Percentiles rank a stretch among this genome's conserved stretches.
Conservation (phyloP, 495 filamentous ascomycete species). For the Aspergillus sclerotiicarbonarius region DNA sequence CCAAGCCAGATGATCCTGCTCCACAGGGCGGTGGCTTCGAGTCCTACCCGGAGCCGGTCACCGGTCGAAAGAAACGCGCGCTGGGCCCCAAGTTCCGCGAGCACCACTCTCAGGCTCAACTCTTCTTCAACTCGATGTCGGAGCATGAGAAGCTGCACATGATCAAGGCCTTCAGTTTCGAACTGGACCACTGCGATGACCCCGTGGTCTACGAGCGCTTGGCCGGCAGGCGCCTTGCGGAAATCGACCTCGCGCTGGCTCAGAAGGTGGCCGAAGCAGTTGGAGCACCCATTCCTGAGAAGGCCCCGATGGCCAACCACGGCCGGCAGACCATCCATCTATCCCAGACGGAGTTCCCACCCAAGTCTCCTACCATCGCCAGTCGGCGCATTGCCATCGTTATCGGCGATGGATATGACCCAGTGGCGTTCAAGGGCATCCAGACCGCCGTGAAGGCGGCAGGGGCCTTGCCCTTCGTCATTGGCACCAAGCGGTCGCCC, state of each 20-base stretch:
- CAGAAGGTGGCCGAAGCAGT: constrained; percentile 67
- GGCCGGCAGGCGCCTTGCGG: constrained; percentile 59
- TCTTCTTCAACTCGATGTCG: constrained; percentile 78
- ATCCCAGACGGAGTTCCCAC: constrained; percentile 66
- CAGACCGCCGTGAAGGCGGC: constrained; percentile 59
- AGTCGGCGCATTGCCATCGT: constrained; percentile 75
- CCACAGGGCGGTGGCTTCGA: constrained; percentile 58
- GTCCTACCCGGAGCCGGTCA: constrained; percentile 60
- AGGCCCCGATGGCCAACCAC: constrained; percentile 57
- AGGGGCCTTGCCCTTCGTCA: constrained; percentile 67
- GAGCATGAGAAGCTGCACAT: constrained; percentile 69
- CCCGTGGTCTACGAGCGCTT: constrained; percentile 75
- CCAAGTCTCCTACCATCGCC: constrained; percentile 61
- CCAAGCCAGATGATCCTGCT: constrained; percentile 48
- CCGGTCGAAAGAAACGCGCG: constrained; percentile 65
- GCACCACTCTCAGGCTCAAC: constrained; percentile 57
- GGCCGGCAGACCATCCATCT: constrained; percentile 63
- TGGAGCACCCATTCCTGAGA: constrained; percentile 59
- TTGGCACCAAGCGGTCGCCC: constrained; percentile 55
- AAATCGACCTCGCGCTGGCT: constrained; percentile 72
- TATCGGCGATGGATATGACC: constrained; percentile 79
- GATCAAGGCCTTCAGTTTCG: constrained; percentile 59
- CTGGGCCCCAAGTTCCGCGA: constrained; percentile 76
- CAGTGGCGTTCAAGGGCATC: constrained; percentile 59
- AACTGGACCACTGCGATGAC: constrained; percentile 70